A percentile compares a stretch with the other conserved stretches of the same genome.
Conservation (phyloP, 192 early-diverging fungal genomes). For the Coemansia guatemalensis region DNA sequence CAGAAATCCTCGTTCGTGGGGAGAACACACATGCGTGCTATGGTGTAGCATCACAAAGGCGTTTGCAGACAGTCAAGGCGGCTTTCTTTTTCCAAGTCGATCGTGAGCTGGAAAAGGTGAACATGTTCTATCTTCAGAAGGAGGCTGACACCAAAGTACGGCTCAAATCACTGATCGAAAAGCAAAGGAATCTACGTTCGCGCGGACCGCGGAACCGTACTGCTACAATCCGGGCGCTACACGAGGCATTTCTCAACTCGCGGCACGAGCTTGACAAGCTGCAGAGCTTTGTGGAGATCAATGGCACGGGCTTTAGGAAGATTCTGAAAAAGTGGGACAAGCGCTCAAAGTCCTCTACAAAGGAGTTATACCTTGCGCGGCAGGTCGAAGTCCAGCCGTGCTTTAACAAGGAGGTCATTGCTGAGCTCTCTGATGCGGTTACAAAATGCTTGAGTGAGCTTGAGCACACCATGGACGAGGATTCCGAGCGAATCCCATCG, state of each 20-base stretch:
- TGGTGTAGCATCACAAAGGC: constrained; percentile 33
- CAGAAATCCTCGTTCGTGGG: not conserved
- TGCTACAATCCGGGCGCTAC: constrained; percentile 69
- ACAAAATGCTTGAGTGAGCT: constrained; percentile 73
- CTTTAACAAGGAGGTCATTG: constrained; percentile 92
- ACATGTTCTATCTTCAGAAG: constrained; percentile 95
- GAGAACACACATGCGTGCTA: not conserved
- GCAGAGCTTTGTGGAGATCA: constrained; percentile 98
- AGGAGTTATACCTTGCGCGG: constrained; percentile 94
- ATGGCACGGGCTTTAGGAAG: constrained; percentile 95
- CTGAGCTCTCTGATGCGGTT: constrained; percentile 86
- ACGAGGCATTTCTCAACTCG: constrained; percentile 89
- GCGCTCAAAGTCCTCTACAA: constrained; percentile 93
- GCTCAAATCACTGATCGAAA: constrained; percentile 77
- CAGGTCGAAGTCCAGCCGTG: constrained; percentile 98
- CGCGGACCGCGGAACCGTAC: constrained; percentile 55
- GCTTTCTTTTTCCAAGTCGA: constrained; percentile 98
- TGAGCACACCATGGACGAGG: constrained; percentile 59
- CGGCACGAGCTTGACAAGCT: constrained; percentile 93
- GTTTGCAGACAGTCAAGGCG: constrained; percentile 84
- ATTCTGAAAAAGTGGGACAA: constrained; percentile 99
- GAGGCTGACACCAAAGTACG: constrained; percentile 92
- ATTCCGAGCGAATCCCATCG: constrained; percentile 22
- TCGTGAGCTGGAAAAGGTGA: constrained; percentile 97
- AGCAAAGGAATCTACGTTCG: constrained; percentile 64